A percentile compares a stretch with the other conserved stretches of the same genome.
phyloP scores from a whole-genome alignment of 352 stramenopile species.

The Phytophthora hibernalis region DNA sequence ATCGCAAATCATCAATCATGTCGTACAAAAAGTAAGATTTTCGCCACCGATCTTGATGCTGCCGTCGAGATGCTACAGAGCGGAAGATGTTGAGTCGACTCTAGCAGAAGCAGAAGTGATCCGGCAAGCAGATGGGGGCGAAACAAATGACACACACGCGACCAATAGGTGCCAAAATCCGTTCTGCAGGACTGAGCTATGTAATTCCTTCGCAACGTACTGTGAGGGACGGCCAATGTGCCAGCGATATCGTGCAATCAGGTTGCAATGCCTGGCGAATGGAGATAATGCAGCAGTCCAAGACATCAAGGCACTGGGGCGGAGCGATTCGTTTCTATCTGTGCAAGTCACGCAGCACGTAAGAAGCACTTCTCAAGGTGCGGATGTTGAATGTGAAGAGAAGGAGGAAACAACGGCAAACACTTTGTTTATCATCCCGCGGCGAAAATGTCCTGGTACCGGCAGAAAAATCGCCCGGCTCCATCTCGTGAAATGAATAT shows the following conservation, averaged over 20 bases:
- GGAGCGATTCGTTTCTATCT: constrained; percentile 4
- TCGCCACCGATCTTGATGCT: not conserved
- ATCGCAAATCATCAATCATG: constrained; percentile 12
- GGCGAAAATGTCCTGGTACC: constrained; percentile 26
- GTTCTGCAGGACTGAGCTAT: constrained; percentile 44
- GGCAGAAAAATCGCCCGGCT: not conserved
- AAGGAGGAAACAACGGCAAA: not conserved
- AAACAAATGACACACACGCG: not conserved
- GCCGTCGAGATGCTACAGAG: not conserved
- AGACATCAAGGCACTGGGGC: not conserved
- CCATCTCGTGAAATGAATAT: not conserved
- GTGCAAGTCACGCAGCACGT: not conserved
- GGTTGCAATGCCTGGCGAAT: constrained; percentile 44
- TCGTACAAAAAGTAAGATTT: too few relatives aligned
- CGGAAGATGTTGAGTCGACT: constrained; percentile 12
- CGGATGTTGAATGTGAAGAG: not conserved
- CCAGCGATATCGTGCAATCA: constrained; percentile 53
- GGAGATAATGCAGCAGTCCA: constrained; percentile 13
- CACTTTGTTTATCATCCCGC: constrained; percentile 42
- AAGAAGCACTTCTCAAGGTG: not conserved
- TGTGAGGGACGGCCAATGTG: constrained; percentile 53
- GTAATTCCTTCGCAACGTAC: constrained; percentile 41
- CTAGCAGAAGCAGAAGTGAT: constrained; percentile 16
- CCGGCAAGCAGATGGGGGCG: not conserved
- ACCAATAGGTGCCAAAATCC: constrained; percentile 44